Conservation (phyloP, 1,139 yeast genomes). For the Suhomyces bolitotheri region DNA sequence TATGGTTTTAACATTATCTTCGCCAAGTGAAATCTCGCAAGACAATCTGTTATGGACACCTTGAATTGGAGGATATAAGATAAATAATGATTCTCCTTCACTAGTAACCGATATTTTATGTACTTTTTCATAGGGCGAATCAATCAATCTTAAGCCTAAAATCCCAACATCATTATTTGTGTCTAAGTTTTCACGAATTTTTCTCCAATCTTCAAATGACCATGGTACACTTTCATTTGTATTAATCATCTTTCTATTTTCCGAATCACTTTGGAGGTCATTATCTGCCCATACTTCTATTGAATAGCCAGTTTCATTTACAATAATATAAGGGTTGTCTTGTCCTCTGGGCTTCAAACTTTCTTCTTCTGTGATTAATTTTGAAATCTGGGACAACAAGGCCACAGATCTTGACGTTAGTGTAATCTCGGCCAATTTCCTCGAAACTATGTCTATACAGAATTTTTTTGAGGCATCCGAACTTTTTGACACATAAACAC, state of each 20-base stretch:
- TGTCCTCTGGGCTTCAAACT: constrained; percentile 69
- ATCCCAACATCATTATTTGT: constrained; percentile 61
- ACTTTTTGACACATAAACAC: constrained; percentile 63
- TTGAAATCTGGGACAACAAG: constrained; percentile 65
- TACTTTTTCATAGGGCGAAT: constrained; percentile 55
- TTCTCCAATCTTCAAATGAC: constrained; percentile 95
- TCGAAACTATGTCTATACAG: constrained; percentile 63
- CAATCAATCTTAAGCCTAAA: constrained; percentile 60
- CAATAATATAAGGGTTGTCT: constrained; percentile 77
- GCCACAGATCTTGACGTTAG: constrained; percentile 82
- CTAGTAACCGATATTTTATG: constrained; percentile 64
- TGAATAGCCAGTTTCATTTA: constrained; percentile 83
- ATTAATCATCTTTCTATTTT: constrained; percentile 37
- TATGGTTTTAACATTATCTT: constrained; percentile 77
- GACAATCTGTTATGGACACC: constrained; percentile 73
- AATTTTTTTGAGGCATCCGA: constrained; percentile 49
- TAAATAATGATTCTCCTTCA: constrained; percentile 81
- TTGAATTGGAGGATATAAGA: constrained; percentile 61
- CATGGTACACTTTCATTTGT: constrained; percentile 65
- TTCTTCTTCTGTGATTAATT: constrained; percentile 55
- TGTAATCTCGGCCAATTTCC: constrained; percentile 76
- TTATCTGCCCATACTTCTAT: constrained; percentile 75
- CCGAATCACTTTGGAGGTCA: constrained; percentile 11
- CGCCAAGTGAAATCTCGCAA: constrained; percentile 68
- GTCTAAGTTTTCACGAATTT: constrained; percentile 75